Conservation (phyloP, 2,329 filamentous ascomycete genomes). For the Aspergillus tamarii region DNA sequence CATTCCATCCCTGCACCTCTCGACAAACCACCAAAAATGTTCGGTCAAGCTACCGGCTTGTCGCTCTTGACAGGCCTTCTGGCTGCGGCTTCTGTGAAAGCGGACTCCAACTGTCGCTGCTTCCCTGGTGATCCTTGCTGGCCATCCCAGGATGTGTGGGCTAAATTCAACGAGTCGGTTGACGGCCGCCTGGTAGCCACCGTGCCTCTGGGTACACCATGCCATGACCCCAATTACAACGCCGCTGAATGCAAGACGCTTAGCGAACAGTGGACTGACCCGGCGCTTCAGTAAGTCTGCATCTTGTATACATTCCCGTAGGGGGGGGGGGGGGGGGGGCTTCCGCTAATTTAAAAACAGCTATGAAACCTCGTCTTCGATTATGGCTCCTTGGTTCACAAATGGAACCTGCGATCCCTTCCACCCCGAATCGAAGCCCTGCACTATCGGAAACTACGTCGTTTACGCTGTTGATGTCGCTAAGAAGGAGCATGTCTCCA, state of each 20-base stretch:
- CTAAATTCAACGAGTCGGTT: constrained; percentile 55
- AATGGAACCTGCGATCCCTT: constrained; percentile 51
- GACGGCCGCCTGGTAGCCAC: constrained; percentile 56
- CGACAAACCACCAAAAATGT: background rate
- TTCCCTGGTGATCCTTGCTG: constrained; percentile 59
- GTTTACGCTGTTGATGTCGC: constrained; percentile 42
- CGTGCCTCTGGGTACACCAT: constrained; percentile 56
- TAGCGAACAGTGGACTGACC: constrained; percentile 47
- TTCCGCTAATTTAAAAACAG: constrained; percentile 35
- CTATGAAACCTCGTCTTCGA: constrained; percentile 59
- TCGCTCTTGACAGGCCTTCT: constrained; percentile 8
- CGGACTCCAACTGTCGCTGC: constrained; percentile 45
- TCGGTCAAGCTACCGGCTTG: background rate
- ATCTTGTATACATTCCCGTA: too few relatives aligned
- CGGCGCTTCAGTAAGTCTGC: constrained; percentile 49
- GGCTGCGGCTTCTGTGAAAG: background rate
- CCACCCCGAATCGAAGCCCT: constrained; percentile 31
- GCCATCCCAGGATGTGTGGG: constrained; percentile 54
- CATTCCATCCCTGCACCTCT: background rate
- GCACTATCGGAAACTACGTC: constrained; percentile 33
- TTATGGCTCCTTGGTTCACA: constrained; percentile 44
- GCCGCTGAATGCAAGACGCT: constrained; percentile 47
- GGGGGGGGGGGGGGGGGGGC: too few relatives aligned
- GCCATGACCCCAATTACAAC: constrained; percentile 56
- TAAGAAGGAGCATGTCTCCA: constrained; percentile 27